A percentile compares a stretch with the other conserved stretches of the same genome.
Conservation (phyloP, 2,329 filamentous ascomycete species). For the Cladosporium oxysporum region DNA sequence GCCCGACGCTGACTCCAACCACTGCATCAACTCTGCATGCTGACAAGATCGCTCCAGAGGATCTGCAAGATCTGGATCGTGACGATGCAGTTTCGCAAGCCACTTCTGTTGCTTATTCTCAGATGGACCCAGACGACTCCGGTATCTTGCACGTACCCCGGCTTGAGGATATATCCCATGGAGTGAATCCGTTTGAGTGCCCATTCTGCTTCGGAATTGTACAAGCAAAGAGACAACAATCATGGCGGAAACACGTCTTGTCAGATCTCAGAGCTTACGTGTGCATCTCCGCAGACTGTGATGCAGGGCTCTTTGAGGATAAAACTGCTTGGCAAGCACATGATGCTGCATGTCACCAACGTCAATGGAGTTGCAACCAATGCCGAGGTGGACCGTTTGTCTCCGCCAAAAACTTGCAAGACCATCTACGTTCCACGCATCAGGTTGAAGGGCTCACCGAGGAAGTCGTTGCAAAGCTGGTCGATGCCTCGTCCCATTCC, state of each 20-base stretch:
- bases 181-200: constrained; percentile 27
- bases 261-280: constrained; percentile 26
- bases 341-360: constrained; percentile 26
- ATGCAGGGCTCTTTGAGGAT: constrained; percentile 29
- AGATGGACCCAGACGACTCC: constrained; percentile 3
- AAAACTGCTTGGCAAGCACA: constrained; percentile 28
- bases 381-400: constrained; percentile 18
- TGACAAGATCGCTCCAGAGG: constrained; percentile 10
- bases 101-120: constrained; percentile 18
- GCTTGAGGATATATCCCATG: background rate
- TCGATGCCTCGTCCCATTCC: background rate
- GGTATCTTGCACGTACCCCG: background rate
- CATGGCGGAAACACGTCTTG: constrained; percentile 27
- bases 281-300: constrained; percentile 29
- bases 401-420: background rate
- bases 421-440: background rate
- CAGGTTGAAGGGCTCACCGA: background rate
- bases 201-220: constrained; percentile 30
- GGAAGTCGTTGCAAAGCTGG: background rate
- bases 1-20: constrained; percentile 24
- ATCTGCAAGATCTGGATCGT: constrained; percentile 21
- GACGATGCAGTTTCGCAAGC: constrained; percentile 26
- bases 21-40: constrained; percentile 27
- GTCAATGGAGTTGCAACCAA: constrained; percentile 26
- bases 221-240: constrained; percentile 15